phyloP scores from a whole-genome alignment of 495 filamentous ascomycete genomes.

The Penicillium chermesinum region DNA sequence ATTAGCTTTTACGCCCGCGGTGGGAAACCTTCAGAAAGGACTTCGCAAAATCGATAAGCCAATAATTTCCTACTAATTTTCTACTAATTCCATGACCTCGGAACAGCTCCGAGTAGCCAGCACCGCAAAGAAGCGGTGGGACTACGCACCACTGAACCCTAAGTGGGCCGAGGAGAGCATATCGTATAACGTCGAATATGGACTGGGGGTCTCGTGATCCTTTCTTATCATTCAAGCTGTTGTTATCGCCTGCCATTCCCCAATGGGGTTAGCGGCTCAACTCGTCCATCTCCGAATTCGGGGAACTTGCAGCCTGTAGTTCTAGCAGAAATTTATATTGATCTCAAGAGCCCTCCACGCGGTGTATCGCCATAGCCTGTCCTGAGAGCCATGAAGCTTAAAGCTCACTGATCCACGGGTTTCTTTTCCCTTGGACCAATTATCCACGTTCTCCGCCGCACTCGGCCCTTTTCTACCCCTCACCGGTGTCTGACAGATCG shows the following conservation, averaged over 20 bases:
- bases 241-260: neutral
- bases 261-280: neutral
- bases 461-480: constrained; percentile 25
- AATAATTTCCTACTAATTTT: too few relatives aligned
- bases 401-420: constrained; percentile 5
- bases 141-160: too few relatives aligned
- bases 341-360: neutral
- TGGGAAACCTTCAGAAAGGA: too few relatives aligned
- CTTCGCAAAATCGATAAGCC: too few relatives aligned
- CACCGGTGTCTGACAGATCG: constrained; percentile 21
- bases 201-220: too few relatives aligned
- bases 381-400: constrained; percentile 10
- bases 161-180: too few relatives aligned
- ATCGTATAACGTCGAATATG: too few relatives aligned
- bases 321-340: neutral
- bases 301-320: neutral
- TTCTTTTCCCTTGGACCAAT: neutral
- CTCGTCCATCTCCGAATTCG: neutral
- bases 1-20: too few relatives aligned
- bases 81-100: too few relatives aligned
- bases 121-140: too few relatives aligned
- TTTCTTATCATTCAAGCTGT: too few relatives aligned
- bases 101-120: too few relatives aligned
- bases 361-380: neutral
- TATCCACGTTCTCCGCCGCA: constrained; percentile 15